Evolutionary conservation across 2,329 filamentous ascomycete species (phyloP).

Genomic region (Botrytis byssoidea): DNA sequence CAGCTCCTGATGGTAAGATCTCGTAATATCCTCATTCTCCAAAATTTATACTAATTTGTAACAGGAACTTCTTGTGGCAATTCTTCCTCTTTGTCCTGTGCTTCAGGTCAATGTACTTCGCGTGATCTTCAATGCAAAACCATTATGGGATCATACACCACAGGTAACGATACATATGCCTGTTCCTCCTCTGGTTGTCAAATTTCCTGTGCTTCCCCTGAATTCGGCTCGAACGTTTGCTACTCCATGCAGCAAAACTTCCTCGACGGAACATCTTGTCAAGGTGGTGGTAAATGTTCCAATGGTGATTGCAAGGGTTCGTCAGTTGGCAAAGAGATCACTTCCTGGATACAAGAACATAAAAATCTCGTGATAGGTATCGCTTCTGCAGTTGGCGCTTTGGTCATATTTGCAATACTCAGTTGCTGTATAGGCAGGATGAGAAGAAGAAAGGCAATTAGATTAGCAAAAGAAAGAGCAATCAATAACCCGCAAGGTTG

Average conservation of each 20-base stretch:
- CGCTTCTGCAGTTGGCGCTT: slow-evolving; percentile 65
- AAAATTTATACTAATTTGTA: slow-evolving; percentile 23
- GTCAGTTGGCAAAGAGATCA: slow-evolving; percentile 67
- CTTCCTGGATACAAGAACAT: slow-evolving; percentile 73
- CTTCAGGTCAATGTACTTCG: slow-evolving; percentile 91
- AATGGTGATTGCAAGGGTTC: slow-evolving; percentile 77
- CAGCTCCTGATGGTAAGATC: slow-evolving; percentile 60
- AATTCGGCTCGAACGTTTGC: slow-evolving; percentile 65
- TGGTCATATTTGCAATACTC: slow-evolving; percentile 67
- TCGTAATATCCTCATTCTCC: not conserved
- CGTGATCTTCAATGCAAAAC: slow-evolving; percentile 85
- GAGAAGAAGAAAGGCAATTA: slow-evolving; percentile 32
- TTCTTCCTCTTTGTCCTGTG: slow-evolving; percentile 62
- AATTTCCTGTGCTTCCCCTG: slow-evolving; percentile 69
- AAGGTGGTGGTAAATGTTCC: slow-evolving; percentile 72
- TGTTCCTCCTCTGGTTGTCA: slow-evolving; percentile 73
- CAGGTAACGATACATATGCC: slow-evolving; percentile 74
- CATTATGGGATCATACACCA: slow-evolving; percentile 72
- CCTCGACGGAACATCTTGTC: slow-evolving; percentile 84
- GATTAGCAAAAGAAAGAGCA: slow-evolving; percentile 8
- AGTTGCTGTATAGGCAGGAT: slow-evolving; percentile 64
- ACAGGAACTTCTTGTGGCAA: slow-evolving; percentile 64
- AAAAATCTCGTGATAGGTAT: slow-evolving; percentile 82
- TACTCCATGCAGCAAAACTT: slow-evolving; percentile 85
- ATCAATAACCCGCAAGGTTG: slow-evolving; percentile 20